Base-by-base conservation (phyloP, 2,329 filamentous ascomycete genomes). In the Fusarium haematococcum region DNA sequence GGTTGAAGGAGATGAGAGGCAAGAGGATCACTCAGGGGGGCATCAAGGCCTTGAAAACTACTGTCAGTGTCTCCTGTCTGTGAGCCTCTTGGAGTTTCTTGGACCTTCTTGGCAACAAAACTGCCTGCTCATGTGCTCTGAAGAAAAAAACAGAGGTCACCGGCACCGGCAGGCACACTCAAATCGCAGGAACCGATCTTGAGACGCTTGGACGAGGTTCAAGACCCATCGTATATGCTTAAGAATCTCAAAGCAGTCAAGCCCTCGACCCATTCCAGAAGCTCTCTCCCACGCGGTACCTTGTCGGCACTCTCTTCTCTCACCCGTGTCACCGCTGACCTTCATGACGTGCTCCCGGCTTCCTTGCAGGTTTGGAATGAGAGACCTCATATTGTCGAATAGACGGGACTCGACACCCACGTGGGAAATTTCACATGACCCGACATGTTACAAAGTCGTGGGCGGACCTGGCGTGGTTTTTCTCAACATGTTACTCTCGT, bases 361-460 rank as follows among this genome's bases (percentile, higher is more conserved):
- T 23, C 67, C 57, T 67, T 48, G 52, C 30, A 58, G 20, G 20
- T 9, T 39, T 30, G 3, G 8, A 30, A 32, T 18, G 20, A 41
- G 30, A 59, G 58, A 13, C 45, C 27, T 56, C 3, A 30, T 20
- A 18, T 25, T n/a, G 5, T 32, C 27, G 35, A 62, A 70, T 41
- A 27, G 54, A 62, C 18, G n/a, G 30, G 43, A 65, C 25, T 63
- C 30, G 2, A 62, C 9, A 27, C 48, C 37, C 56, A 56, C 33
- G 33, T 60, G 67, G 59, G 58, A 65, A 61, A 41, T n/a, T 70
- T 35, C 68, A 41, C 60, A 74, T 69, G 43, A 32, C 43, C 13
- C 13, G 41, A 62, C 60, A 68, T 70, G 67, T 39, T 61, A 68
- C 61, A 9, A 37, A 23, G 10, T 32, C 63, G 32, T 50, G 39